Conservation (phyloP, 441 rosid species). For the Gossypium aridum region DNA sequence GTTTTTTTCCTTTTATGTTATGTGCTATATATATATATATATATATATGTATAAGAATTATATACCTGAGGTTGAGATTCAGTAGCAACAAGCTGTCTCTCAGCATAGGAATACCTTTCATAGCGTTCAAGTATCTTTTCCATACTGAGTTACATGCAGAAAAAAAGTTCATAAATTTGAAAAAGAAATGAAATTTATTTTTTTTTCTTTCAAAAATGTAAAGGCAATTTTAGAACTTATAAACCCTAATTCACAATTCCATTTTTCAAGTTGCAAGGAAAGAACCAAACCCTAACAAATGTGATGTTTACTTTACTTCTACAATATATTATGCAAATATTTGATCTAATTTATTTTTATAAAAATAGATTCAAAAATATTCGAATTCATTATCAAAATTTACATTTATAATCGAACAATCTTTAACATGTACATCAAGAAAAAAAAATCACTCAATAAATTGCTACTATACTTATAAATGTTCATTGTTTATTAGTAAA, state of each 20-base stretch:
- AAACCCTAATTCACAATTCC: not conserved
- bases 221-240: not conserved
- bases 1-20: not conserved
- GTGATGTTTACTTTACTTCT: too few species aligned
- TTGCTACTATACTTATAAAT: not conserved
- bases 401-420: not conserved
- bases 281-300: too few species aligned
- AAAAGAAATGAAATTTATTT: not conserved
- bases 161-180: not conserved
- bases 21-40: not conserved
- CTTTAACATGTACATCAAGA: not conserved
- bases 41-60: too few species aligned
- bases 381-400: not conserved
- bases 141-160: slow-evolving; percentile 50
- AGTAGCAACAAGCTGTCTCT: slow-evolving; percentile 53
- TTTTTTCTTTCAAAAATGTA: not conserved
- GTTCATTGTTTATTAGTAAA: not conserved
- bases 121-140: slow-evolving; percentile 92
- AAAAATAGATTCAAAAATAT: not conserved
- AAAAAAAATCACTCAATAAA: not conserved
- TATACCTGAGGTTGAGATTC: slow-evolving; percentile 39
- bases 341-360: not conserved
- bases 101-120: slow-evolving; percentile 72
- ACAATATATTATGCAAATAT: not conserved
- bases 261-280: not conserved